phyloP scores from a whole-genome alignment of 73 alveolate genomes.

The Paramecium tetraurelia region DNA sequence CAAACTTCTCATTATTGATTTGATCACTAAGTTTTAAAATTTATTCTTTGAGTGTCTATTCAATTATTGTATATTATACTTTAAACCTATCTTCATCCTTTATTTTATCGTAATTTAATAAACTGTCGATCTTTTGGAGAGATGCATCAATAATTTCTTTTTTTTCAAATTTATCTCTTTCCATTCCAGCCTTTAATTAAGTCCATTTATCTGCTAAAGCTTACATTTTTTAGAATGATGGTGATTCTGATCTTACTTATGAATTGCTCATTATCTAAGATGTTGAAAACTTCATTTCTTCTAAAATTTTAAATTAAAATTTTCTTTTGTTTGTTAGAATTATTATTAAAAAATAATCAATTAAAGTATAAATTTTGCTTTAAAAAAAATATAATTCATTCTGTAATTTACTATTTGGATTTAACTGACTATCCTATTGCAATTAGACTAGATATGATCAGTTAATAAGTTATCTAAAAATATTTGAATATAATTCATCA shows the following conservation, averaged over 20 bases:
- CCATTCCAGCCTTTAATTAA: background rate
- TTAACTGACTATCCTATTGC: no score
- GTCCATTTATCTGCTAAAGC: constrained; percentile 33
- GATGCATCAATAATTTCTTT: constrained; percentile 31
- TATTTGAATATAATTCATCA: no score
- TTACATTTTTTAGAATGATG: constrained; percentile 36
- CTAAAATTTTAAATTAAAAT: background rate
- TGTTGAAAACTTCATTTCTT: background rate
- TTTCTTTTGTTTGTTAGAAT: background rate
- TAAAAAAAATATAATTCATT: no score
- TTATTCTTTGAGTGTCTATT: background rate
- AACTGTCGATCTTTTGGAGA: background rate
- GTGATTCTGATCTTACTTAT: constrained; percentile 23
- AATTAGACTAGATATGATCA: no score
- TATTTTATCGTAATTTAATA: constrained; percentile 18
- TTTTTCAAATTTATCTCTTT: constrained; percentile 10
- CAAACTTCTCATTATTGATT: background rate
- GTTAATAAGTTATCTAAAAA: no score
- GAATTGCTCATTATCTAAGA: background rate
- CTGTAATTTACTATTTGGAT: no score
- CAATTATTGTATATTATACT: background rate
- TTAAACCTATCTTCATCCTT: constrained; percentile 36
- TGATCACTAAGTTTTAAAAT: background rate
- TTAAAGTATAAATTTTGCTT: background rate
- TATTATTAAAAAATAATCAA: background rate